These are phyloP conservation scores for Trichosanthes truncata DNA, from an alignment of 306 rosid species.

Conservation along the genomic window DNA sequence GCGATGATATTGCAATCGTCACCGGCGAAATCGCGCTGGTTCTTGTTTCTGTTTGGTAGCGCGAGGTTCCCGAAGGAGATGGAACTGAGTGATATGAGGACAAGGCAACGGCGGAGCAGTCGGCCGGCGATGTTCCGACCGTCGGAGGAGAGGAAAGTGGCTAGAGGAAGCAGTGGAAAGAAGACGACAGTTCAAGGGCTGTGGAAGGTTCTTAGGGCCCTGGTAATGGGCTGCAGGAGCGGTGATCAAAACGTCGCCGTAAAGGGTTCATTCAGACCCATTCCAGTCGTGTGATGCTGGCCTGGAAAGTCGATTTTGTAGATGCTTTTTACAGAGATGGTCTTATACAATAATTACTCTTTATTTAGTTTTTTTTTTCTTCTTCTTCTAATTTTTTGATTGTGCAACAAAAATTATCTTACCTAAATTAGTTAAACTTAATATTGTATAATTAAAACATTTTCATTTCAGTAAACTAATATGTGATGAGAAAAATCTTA, in stretches of 20 bases:
- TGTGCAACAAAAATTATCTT: not conserved
- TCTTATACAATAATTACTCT: not conserved
- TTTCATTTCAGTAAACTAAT: no score
- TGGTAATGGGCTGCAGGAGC: conserved; percentile 23
- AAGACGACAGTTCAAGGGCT: conserved; percentile 19
- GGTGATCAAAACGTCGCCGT: conserved; percentile 26
- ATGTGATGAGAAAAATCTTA: not conserved
- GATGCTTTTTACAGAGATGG: not conserved
- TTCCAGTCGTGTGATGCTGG: not conserved
- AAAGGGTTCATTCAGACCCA: conserved; percentile 21
- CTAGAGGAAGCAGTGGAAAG: not conserved
- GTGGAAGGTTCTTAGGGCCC: conserved; percentile 28
- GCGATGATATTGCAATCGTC: conserved; percentile 34
- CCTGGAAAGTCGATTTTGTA: not conserved
- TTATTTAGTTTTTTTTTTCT: not conserved
- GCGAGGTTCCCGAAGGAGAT: conserved; percentile 34
- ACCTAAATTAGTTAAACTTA: no score
- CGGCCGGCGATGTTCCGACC: conserved; percentile 24
- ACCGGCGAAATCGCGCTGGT: conserved; percentile 47
- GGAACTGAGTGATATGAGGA: conserved; percentile 50
- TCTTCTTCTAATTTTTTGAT: not conserved
- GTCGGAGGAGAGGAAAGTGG: conserved; percentile 11
- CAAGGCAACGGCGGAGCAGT: conserved; percentile 36
- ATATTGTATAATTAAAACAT: no score
- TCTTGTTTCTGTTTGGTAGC: conserved; percentile 54